Conservation (phyloP, 495 filamentous ascomycete species). For the Pyrenula aspistea region DNA sequence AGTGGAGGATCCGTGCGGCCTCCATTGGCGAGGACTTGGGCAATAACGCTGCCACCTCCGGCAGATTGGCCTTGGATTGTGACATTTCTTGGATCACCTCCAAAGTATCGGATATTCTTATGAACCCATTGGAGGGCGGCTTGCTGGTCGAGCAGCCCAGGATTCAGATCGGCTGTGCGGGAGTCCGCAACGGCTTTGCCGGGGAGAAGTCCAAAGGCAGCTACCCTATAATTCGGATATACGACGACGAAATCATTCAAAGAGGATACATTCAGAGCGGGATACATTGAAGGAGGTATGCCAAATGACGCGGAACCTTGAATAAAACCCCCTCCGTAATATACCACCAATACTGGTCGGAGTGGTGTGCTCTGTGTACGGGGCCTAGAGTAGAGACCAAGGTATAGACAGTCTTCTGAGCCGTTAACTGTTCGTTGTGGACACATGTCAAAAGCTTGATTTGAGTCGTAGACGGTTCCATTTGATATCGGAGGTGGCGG, state of each 20-base stretch:
- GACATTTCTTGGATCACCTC: constrained; percentile 36
- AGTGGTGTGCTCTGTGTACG: constrained; percentile 20
- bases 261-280: constrained; percentile 36
- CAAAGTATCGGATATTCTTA: constrained; percentile 35
- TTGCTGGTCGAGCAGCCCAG: constrained; percentile 36
- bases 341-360: constrained; percentile 45
- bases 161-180: constrained; percentile 33
- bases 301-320: constrained; percentile 39
- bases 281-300: constrained; percentile 43
- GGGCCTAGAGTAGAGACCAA: constrained; percentile 48
- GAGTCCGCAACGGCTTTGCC: constrained; percentile 37
- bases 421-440: constrained; percentile 46
- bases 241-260: constrained; percentile 38
- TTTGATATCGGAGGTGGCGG: constrained; percentile 31
- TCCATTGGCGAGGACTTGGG: constrained; percentile 37
- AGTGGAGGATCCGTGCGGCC: constrained; percentile 20
- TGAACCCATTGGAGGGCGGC: constrained; percentile 43
- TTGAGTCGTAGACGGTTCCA: constrained; percentile 39
- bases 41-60: constrained; percentile 43
- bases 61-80: constrained; percentile 43
- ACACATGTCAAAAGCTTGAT: constrained; percentile 44
- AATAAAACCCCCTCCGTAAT: constrained; percentile 53
- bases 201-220: constrained; percentile 47
- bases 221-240: constrained; percentile 43
- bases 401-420: constrained; percentile 50